Percentiles rank a stretch among this genome's conserved stretches.
These are phyloP conservation scores for Penicillium psychrofluorescens DNA, from an alignment of 495 filamentous ascomycete species.

Conservation along the genomic window DNA sequence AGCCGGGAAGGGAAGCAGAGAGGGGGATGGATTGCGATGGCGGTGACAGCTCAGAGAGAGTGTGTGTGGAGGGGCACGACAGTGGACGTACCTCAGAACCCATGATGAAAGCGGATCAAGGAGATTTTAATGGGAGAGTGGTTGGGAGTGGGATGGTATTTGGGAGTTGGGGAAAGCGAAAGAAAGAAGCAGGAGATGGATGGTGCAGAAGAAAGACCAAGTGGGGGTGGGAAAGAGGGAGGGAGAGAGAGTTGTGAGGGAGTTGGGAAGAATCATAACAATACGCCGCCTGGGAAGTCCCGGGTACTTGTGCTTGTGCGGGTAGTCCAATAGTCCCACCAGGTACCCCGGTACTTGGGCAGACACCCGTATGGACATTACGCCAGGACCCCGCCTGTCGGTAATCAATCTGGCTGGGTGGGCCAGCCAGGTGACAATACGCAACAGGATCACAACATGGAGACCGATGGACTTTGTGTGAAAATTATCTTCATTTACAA, in stretches of 20 bases:
- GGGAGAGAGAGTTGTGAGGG: constrained; percentile 8
- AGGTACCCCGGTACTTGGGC: constrained; percentile 7
- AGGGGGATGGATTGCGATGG: constrained; percentile 24
- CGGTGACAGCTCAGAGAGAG: constrained; percentile 27
- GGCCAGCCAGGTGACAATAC: neutral
- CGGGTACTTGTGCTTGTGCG: constrained; percentile 2
- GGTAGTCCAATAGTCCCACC: too few species aligned
- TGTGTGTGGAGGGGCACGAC: constrained; percentile 32
- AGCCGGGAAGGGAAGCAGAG: constrained; percentile 12
- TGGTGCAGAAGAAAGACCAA: constrained; percentile 16
- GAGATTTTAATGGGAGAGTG: constrained; percentile 3
- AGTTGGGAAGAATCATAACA: constrained; percentile 20
- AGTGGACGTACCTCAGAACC: constrained; percentile 42
- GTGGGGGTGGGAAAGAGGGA: constrained; percentile 18
- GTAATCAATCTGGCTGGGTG: constrained; percentile 5
- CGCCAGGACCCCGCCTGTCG: neutral
- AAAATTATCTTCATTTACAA: too few species aligned
- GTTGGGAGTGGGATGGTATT: constrained; percentile 9
- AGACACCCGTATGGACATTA: constrained; percentile 8
- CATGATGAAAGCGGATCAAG: constrained; percentile 24
- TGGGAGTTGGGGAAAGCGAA: constrained; percentile 19
- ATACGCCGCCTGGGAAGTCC: constrained; percentile 5
- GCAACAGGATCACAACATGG: neutral
- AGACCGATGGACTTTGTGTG: too few species aligned
- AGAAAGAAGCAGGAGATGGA: neutral